phyloP scores from a whole-genome alignment of 805 yeast species.

The Nakazawaea anatomiae region DNA sequence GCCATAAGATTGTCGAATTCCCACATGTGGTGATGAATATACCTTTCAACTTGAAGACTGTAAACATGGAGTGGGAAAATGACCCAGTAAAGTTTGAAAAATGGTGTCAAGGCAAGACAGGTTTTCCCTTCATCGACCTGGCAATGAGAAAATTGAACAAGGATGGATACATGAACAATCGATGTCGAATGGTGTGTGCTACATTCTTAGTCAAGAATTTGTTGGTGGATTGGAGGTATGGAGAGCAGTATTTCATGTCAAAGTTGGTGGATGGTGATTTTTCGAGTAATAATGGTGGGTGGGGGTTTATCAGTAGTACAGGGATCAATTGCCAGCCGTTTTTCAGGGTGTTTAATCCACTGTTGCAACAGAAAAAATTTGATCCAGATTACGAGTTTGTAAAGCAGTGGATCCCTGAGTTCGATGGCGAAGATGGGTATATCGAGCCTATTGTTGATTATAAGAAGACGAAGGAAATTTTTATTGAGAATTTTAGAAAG shows the following conservation, averaged over 20 bases:
- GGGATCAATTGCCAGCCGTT: slow-evolving; percentile 55
- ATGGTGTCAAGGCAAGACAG: slow-evolving; percentile 52
- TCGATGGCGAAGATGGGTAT: slow-evolving; percentile 27
- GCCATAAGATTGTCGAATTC: slow-evolving; percentile 41
- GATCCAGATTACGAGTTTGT: slow-evolving; percentile 43
- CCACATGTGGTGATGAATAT: slow-evolving; percentile 45
- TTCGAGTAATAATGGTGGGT: slow-evolving; percentile 51
- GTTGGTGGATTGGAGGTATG: slow-evolving; percentile 49
- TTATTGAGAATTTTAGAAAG: slow-evolving; percentile 31
- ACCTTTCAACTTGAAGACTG: slow-evolving; percentile 40
- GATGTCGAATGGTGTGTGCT: slow-evolving; percentile 50
- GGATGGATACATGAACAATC: slow-evolving; percentile 50
- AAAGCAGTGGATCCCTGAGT: slow-evolving; percentile 44
- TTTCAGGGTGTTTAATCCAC: slow-evolving; percentile 50
- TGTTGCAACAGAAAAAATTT: slow-evolving; percentile 40
- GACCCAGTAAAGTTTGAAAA: slow-evolving; percentile 33
- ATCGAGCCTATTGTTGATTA: slow-evolving; percentile 41
- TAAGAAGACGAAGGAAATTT: slow-evolving; percentile 32
- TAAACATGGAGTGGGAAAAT: slow-evolving; percentile 37
- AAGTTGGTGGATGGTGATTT: slow-evolving; percentile 47
- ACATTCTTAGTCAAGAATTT: slow-evolving; percentile 45
- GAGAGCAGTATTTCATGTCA: slow-evolving; percentile 44
- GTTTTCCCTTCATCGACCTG: slow-evolving; percentile 54
- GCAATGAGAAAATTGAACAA: slow-evolving; percentile 45
- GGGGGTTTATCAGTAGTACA: slow-evolving; percentile 49